A percentile compares a stretch with the other conserved stretches of the same genome.
These are phyloP conservation scores for Cyberlindnera samutprakarnensis DNA, from an alignment of 805 yeast genomes.

Conservation along the genomic window DNA sequence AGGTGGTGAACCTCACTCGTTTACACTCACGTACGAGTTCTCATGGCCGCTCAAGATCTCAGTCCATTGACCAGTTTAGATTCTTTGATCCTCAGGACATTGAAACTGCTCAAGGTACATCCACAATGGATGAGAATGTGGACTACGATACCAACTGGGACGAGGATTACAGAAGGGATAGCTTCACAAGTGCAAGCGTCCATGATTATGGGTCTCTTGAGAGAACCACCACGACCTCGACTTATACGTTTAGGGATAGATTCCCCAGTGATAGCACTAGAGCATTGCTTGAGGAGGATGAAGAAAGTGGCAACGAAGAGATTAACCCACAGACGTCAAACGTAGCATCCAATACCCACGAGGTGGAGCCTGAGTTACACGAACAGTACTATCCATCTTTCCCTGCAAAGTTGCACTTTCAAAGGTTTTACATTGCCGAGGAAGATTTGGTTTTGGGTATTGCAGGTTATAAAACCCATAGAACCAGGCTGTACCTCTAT, in stretches of 20 bases:
- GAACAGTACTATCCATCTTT: constrained; percentile 37
- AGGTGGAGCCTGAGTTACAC: constrained; percentile 28
- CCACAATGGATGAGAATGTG: constrained; percentile 58
- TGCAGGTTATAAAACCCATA: constrained; percentile 72
- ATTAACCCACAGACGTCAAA: constrained; percentile 21
- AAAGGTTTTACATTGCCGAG: constrained; percentile 87
- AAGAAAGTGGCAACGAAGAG: constrained; percentile 25
- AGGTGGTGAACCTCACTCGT: constrained; percentile 15
- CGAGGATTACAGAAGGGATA: constrained; percentile 36
- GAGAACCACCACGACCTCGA: constrained; percentile 23
- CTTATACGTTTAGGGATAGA: constrained; percentile 29
- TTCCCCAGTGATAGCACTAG: constrained; percentile 29
- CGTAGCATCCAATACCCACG: constrained; percentile 9
- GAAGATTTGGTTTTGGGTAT: constrained; percentile 93
- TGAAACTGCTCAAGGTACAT: constrained; percentile 81
- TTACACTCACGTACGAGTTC: constrained; percentile 16
- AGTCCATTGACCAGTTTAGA: constrained; percentile 44
- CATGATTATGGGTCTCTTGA: constrained; percentile 19
- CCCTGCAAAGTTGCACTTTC: constrained; percentile 44
- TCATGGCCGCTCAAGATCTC: constrained; percentile 28
- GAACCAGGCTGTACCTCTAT: constrained; percentile 39
- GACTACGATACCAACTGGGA: constrained; percentile 78
- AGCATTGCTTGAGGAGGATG: constrained; percentile 22
- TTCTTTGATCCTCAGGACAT: constrained; percentile 82
- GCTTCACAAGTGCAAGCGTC: constrained; percentile 22